Percentiles rank a stretch among this genome's conserved stretches.
phyloP scores from a whole-genome alignment of 805 yeast genomes.

The Kodamaea kakaduensis region DNA sequence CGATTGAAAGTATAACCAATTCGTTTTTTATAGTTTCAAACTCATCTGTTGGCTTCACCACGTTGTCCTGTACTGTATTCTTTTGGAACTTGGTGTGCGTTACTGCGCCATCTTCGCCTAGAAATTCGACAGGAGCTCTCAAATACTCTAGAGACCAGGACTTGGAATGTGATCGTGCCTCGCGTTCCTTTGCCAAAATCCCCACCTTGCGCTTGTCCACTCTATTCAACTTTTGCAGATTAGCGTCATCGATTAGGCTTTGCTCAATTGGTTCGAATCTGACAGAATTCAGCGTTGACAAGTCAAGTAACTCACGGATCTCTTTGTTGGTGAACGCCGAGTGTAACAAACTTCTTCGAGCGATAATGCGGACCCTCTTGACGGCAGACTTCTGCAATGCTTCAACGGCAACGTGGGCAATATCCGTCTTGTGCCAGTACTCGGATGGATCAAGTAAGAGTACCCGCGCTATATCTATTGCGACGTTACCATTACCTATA shows the following conservation, averaged over 20 bases:
- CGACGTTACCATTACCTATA: constrained; percentile 97
- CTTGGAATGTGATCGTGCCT: constrained; percentile 17
- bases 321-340: constrained; percentile 93
- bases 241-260: constrained; percentile 24
- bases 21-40: constrained; percentile 45
- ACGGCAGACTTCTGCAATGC: constrained; percentile 52
- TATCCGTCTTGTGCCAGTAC: constrained; percentile 70
- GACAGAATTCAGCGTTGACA: constrained; percentile 46
- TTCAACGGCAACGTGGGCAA: constrained; percentile 56
- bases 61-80: constrained; percentile 43
- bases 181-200: constrained; percentile 32
- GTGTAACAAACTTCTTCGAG: constrained; percentile 79
- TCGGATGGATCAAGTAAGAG: constrained; percentile 54
- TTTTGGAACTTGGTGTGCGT: constrained; percentile 46
- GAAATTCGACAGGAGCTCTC: constrained; percentile 56
- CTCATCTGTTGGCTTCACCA: constrained; percentile 36
- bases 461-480: constrained; percentile 83
- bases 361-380: constrained; percentile 67
- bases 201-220: constrained; percentile 61
- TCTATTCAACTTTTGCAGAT: constrained; percentile 41
- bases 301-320: constrained; percentile 73
- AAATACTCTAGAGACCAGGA: constrained; percentile 70
- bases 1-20: constrained; percentile 74
- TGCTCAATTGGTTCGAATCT: constrained; percentile 37
- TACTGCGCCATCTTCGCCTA: constrained; percentile 35